Base-by-base conservation (phyloP, 345 rosid genomes). In the Sonneratia caseolaris region DNA sequence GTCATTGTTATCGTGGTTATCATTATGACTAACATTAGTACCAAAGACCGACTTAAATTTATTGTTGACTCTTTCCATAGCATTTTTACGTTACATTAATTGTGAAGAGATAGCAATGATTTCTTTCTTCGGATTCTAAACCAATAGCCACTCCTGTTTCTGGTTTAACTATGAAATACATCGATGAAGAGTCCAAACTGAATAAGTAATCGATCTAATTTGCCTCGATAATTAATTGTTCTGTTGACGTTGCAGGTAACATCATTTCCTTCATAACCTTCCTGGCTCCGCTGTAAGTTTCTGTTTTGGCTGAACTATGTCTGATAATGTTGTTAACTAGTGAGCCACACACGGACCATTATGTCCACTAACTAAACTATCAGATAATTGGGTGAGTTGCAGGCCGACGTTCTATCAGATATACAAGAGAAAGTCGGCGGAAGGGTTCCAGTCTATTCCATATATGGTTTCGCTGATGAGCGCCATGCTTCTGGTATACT, bases 401-500 rank as follows among this genome's bases (percentile, higher is more conserved):
- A 90, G 96, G 80, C 87, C 87, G 1, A 85, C 96, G 51, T 90
- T 88, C 64, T 74, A 78, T 68, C 81, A 83, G 38, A 86, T 93
- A 35, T 84, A 80, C 75, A 87, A 77, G 83, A 86, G 79, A 77
- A 93, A 87, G 83, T 74, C 96, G 5, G 77, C 91, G 0, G 89
- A 84, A 80, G 93, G 91, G 59, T 93, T 84, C 75, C 93, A 93
- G 27, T 80, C 93, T 1, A 71, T 91, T 47, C 98, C 98, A 4
- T 93, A 93, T 35, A 83, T 89, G 78, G 74, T 85, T 59, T 83
- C 85, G 0, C 76, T 87, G 14, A 79, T 89, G 71, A 93, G 98
- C 76, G 92, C 97, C 0, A 93, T 81, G 91, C 86, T 91, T 27
- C 81, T 93, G 86, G 70, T 93, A 35, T 93, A 86, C 82, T 93